phyloP scores from a whole-genome alignment of 2,329 filamentous ascomycete genomes.

The Hypoxylon sp. region DNA sequence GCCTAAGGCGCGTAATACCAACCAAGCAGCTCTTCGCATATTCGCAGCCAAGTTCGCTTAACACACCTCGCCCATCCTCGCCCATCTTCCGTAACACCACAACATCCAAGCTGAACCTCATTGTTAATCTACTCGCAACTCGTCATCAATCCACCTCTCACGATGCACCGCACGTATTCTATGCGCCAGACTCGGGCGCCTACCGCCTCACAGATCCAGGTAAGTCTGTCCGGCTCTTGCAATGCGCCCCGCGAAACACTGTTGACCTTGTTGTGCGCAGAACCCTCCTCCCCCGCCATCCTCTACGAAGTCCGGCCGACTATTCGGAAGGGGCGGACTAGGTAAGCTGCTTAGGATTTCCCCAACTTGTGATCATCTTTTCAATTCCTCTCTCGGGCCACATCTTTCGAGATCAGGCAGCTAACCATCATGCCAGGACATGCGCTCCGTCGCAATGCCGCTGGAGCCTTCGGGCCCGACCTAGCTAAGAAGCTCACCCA shows the following conservation, averaged over 20 bases:
- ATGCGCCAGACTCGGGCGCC: slow-evolving; percentile 98
- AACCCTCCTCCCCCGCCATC: slow-evolving; percentile 94
- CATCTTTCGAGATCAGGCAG: slow-evolving; percentile 40
- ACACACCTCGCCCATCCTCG: slow-evolving; percentile 4
- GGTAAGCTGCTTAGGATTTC: slow-evolving; percentile 69
- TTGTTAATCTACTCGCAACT: slow-evolving; percentile 6
- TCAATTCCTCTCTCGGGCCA: neutral
- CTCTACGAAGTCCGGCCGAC: slow-evolving; percentile 88
- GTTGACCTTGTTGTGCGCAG: slow-evolving; percentile 59
- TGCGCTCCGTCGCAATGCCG: slow-evolving; percentile 79
- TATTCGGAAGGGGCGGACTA: slow-evolving; percentile 89
- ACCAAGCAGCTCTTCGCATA: neutral
- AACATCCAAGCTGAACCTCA: slow-evolving; percentile 18
- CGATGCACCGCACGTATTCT: slow-evolving; percentile 98
- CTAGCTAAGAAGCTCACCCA: slow-evolving; percentile 97
- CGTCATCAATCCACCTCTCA: slow-evolving; percentile 47
- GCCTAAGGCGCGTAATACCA: neutral
- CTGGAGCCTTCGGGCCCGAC: slow-evolving; percentile 85
- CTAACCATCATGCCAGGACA: slow-evolving; percentile 62
- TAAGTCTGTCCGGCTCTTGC: slow-evolving; percentile 53
- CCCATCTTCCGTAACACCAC: neutral
- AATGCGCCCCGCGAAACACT: slow-evolving; percentile 29
- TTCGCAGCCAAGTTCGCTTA: slow-evolving; percentile 4
- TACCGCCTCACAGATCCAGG: slow-evolving; percentile 84
- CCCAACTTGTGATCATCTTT: slow-evolving; percentile 15